These are phyloP conservation scores for Staphylotrichum tortipilum DNA, from an alignment of 495 filamentous ascomycete genomes.

Conservation along the genomic window DNA sequence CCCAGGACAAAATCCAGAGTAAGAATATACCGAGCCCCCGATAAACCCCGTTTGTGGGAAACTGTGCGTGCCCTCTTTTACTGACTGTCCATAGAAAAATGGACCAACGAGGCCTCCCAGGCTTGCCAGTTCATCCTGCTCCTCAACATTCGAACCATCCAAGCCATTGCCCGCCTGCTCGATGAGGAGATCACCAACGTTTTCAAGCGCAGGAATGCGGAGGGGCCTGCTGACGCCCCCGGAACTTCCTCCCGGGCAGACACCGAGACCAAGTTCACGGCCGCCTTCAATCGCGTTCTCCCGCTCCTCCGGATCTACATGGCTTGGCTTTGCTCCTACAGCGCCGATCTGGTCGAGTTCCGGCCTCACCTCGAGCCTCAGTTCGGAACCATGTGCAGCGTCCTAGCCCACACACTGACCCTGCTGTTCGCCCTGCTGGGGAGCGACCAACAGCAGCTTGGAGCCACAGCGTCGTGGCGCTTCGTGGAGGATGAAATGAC, in stretches of 20 bases:
- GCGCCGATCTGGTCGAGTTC: conserved; percentile 29
- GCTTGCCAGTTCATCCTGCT: conserved; percentile 66
- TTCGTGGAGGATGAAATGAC: conserved; percentile 37
- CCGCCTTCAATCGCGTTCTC: conserved; percentile 19
- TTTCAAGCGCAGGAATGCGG: conserved; percentile 9
- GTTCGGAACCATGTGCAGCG: conserved; percentile 30
- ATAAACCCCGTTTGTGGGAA: too few relatives aligned
- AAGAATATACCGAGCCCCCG: too few relatives aligned
- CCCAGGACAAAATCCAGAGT: conserved; percentile 54
- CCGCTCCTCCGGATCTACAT: conserved; percentile 37
- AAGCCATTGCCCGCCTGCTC: conserved; percentile 65
- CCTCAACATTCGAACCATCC: conserved; percentile 75
- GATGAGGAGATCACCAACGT: conserved; percentile 20
- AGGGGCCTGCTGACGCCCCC: neutral
- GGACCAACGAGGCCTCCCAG: conserved; percentile 35
- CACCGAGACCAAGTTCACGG: conserved; percentile 17
- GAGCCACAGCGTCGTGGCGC: conserved; percentile 23
- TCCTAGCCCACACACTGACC: conserved; percentile 28
- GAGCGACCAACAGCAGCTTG: conserved; percentile 16
- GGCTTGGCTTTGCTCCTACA: conserved; percentile 35
- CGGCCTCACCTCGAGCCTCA: conserved; percentile 34
- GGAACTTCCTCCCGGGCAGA: neutral
- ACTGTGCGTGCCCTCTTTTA: too few relatives aligned
- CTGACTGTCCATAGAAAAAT: conserved; percentile 25
- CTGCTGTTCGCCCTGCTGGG: conserved; percentile 26